Percentiles rank a stretch among this genome's conserved stretches.
Evolutionary conservation across 2,329 filamentous ascomycete species (phyloP).

Genomic region (Botryotinia calthae): DNA sequence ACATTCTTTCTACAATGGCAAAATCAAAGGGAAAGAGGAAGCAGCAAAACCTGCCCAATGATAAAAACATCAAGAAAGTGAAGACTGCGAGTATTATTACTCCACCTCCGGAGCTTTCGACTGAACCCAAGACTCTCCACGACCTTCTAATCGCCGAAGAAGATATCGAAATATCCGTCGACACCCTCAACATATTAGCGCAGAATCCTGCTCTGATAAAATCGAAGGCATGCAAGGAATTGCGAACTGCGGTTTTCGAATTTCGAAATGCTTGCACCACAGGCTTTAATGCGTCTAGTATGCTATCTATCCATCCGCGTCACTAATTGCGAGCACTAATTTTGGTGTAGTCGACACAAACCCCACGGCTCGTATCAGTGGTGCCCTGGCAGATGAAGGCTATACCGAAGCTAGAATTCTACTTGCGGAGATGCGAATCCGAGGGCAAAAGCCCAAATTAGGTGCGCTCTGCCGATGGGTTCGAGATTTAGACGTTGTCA

Average conservation of each 20-base stretch:
- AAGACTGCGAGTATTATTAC: constrained; percentile 41
- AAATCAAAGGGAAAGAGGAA: constrained; percentile 49
- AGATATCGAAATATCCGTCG: constrained; percentile 65
- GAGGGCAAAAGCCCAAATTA: constrained; percentile 62
- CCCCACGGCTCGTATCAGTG: constrained; percentile 64
- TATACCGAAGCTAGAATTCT: constrained; percentile 64
- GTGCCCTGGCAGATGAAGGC: constrained; percentile 62
- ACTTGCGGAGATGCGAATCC: constrained; percentile 67
- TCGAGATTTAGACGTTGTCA: constrained; percentile 66
- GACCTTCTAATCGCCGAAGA: constrained; percentile 61
- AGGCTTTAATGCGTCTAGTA: constrained; percentile 57
- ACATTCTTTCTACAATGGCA: constrained; percentile 39
- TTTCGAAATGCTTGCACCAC: constrained; percentile 69
- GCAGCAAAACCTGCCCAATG: constrained; percentile 44
- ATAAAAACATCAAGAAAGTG: constrained; percentile 41
- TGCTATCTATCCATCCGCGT: constrained; percentile 25
- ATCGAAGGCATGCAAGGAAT: constrained; percentile 63
- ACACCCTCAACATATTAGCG: constrained; percentile 59
- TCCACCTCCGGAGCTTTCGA: constrained; percentile 40
- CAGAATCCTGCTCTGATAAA: constrained; percentile 63
- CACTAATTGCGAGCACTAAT: constrained; percentile 23
- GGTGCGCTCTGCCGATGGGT: constrained; percentile 72
- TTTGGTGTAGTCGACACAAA: constrained; percentile 51
- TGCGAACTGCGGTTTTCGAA: constrained; percentile 65
- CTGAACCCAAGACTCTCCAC: constrained; percentile 51